Conservation (phyloP, 2,329 filamentous ascomycete species). For the Fusarium sp. region DNA sequence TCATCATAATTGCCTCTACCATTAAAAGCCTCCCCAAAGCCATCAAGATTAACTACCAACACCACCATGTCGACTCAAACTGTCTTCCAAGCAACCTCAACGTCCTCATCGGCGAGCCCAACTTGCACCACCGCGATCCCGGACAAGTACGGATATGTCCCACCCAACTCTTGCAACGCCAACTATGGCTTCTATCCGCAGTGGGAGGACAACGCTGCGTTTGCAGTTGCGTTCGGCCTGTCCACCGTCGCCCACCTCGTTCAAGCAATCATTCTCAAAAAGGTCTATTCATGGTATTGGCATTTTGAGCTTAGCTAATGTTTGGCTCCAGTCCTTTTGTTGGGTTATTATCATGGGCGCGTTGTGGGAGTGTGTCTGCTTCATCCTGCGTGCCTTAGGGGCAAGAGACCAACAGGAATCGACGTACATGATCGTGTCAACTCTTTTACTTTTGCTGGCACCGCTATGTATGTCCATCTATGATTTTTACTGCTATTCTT, state of each 20-base stretch:
- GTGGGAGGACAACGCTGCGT: not conserved
- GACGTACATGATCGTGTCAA: not conserved
- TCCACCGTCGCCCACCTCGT: not conserved
- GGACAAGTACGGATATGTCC: not conserved
- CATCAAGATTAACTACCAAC: not conserved
- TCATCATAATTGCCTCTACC: not conserved
- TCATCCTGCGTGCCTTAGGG: not conserved
- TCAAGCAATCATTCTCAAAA: not conserved
- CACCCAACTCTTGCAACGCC: not conserved
- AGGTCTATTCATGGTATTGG: not conserved
- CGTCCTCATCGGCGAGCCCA: not conserved
- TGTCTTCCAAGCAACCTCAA: not conserved
- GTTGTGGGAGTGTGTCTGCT: not conserved
- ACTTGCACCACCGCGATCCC: not conserved
- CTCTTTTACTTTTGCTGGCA: not conserved
- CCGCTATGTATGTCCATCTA: not conserved
- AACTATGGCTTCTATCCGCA: not conserved
- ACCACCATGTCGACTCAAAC: not conserved
- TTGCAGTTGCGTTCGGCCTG: not conserved
- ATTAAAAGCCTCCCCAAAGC: not conserved
- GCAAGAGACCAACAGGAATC: not conserved
- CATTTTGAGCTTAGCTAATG: rapidly evolving
- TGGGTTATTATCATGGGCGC: not conserved
- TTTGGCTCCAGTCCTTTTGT: not conserved
- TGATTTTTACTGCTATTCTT: not conserved